phyloP scores from a whole-genome alignment of 352 stramenopile genomes.

The Globisporangium alternatum region DNA sequence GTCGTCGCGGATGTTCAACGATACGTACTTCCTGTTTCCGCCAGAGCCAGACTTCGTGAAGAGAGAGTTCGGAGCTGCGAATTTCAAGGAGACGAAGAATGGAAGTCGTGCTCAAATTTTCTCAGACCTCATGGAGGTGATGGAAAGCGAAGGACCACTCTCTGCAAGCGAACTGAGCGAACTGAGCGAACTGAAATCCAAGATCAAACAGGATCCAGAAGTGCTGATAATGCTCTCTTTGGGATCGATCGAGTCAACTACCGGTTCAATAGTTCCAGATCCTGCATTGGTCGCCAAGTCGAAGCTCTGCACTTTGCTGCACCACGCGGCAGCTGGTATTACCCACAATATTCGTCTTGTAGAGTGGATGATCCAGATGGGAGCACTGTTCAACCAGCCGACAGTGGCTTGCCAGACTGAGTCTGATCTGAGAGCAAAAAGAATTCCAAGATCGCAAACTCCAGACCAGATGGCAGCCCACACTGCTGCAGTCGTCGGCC shows the following conservation, averaged over 20 bases:
- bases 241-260: too few relatives aligned
- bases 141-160: slow-evolving; percentile 12
- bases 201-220: slow-evolving; percentile 2
- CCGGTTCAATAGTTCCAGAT: too few relatives aligned
- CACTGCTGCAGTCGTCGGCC: slow-evolving; percentile 18
- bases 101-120: slow-evolving; percentile 15
- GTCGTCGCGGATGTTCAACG: neutral
- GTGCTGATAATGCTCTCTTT: neutral
- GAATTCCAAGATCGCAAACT: neutral
- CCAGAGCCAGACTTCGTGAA: slow-evolving; percentile 18
- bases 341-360: slow-evolving; percentile 26
- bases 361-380: slow-evolving; percentile 42
- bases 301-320: slow-evolving; percentile 11
- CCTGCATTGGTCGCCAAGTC: neutral
- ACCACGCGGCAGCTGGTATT: slow-evolving; percentile 28
- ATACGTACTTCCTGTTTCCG: slow-evolving; percentile 22
- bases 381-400: slow-evolving; percentile 19
- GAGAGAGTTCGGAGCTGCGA: slow-evolving; percentile 15
- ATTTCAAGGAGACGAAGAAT: slow-evolving; percentile 7
- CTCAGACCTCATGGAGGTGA: slow-evolving; percentile 18
- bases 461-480: slow-evolving; percentile 25
- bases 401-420: slow-evolving; percentile 15
- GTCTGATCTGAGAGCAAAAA: slow-evolving; percentile 6
- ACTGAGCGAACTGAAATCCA: slow-evolving; percentile 10
- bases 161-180: neutral